These are phyloP conservation scores for Kwoniella shandongensis DNA, from an alignment of 768 basidiomycete genomes.

Conservation along the genomic window DNA sequence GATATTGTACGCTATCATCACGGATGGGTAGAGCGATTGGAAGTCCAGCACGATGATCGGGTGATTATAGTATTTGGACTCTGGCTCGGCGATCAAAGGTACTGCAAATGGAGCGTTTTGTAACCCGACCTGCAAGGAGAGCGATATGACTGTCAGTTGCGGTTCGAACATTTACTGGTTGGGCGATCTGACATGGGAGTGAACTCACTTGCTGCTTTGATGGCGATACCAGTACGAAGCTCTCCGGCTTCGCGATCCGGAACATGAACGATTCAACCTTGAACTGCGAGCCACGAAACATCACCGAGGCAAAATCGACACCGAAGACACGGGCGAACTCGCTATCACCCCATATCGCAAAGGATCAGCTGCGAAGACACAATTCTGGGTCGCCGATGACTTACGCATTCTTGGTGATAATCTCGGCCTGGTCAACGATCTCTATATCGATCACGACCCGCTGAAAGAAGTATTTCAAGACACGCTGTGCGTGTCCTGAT, in stretches of 20 bases:
- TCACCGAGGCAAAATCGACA: conserved; percentile 92
- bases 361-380: neutral
- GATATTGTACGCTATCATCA: conserved; percentile 99
- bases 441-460: conserved; percentile 71
- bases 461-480: conserved; percentile 66
- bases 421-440: conserved; percentile 75
- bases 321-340: conserved; percentile 98
- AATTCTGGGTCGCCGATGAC: conserved; percentile 37
- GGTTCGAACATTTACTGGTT: neutral
- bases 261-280: conserved; percentile 99
- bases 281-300: conserved; percentile 93
- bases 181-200: neutral
- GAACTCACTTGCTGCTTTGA: conserved; percentile 73
- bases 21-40: conserved; percentile 90
- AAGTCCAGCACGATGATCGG: conserved; percentile 94
- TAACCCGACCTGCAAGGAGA: conserved; percentile 69
- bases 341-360: conserved; percentile 55
- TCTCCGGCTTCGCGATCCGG: conserved; percentile 93
- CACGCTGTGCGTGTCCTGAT: conserved; percentile 61
- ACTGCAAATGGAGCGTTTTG: conserved; percentile 93
- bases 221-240: conserved; percentile 84
- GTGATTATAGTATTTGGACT: conserved; percentile 86
- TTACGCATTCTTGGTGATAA: conserved; percentile 86
- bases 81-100: conserved; percentile 92
- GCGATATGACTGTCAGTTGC: neutral